Evolutionary conservation across 2,329 filamentous ascomycete species (phyloP).

Genomic region (Coniochaeta sp.): DNA sequence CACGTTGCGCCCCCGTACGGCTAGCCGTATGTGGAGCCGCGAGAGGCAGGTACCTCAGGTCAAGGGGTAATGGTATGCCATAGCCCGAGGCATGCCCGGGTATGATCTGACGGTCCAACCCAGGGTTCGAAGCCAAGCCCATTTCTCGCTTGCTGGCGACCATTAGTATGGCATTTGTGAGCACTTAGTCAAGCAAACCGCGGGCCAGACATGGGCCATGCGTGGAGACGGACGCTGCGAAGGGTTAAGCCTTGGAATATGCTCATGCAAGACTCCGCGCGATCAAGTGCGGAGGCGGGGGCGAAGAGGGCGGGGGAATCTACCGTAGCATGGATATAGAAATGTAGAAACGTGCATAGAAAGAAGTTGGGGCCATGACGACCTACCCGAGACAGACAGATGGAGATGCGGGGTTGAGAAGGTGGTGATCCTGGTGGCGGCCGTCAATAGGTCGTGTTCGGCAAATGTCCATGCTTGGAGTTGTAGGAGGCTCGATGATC

Average conservation of each 20-base stretch:
- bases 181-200: neutral
- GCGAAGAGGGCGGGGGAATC: neutral
- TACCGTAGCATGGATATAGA: neutral
- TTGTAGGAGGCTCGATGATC: neutral
- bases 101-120: neutral
- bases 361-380: neutral
- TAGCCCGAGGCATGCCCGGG: too few species aligned
- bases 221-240: neutral
- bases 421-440: neutral
- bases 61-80: too few species aligned
- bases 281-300: neutral
- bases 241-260: neutral
- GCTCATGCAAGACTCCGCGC: neutral
- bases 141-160: neutral
- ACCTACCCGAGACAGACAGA: neutral
- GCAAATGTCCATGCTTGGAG: neutral
- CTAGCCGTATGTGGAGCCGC: conserved; percentile 25
- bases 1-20: conserved; percentile 14
- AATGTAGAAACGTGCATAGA: too few species aligned
- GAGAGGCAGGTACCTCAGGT: conserved; percentile 5
- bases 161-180: neutral
- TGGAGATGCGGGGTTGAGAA: neutral
- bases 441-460: neutral
- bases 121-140: neutral
- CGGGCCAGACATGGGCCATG: neutral